Evolutionary conservation across 2,329 filamentous ascomycete species (phyloP).

Genomic region (Stemphylium beticola): DNA sequence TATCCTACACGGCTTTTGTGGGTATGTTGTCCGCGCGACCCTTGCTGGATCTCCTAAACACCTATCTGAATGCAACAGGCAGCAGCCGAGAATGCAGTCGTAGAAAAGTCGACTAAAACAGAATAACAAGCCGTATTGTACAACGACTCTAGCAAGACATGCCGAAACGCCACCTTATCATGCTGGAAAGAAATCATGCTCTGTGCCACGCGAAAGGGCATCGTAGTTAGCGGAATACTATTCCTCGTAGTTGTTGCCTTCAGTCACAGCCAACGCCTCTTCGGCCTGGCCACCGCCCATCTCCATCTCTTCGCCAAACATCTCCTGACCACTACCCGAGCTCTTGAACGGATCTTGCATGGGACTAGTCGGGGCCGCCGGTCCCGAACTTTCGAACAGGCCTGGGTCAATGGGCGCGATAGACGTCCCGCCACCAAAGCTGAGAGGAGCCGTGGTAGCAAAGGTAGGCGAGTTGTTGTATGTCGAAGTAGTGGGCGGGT

Average conservation of each 20-base stretch:
- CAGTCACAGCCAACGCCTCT: slow-evolving; percentile 47
- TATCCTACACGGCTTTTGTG: slow-evolving; percentile 20
- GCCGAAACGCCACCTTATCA: slow-evolving; percentile 22
- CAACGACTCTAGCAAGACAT: background rate
- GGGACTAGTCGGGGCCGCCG: slow-evolving; percentile 39
- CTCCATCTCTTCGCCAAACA: slow-evolving; percentile 47
- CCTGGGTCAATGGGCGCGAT: slow-evolving; percentile 47
- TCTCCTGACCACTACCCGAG: slow-evolving; percentile 44
- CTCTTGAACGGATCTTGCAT: slow-evolving; percentile 48
- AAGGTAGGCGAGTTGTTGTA: slow-evolving; percentile 47
- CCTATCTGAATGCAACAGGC: slow-evolving; percentile 20
- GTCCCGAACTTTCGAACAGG: slow-evolving; percentile 42
- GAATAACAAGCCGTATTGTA: slow-evolving; percentile 5
- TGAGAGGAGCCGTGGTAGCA: slow-evolving; percentile 38
- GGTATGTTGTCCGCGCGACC: slow-evolving; percentile 24
- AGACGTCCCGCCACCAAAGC: slow-evolving; percentile 34
- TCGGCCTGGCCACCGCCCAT: slow-evolving; percentile 46
- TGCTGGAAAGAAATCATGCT: slow-evolving; percentile 15
- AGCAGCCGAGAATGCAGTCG: slow-evolving; percentile 13
- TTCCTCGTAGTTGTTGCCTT: slow-evolving; percentile 42
- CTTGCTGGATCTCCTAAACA: slow-evolving; percentile 16
- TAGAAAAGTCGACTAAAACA: slow-evolving; percentile 1
- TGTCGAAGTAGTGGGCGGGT: slow-evolving; percentile 28
- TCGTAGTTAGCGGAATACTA: slow-evolving; percentile 22
- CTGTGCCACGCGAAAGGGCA: background rate